Base-by-base conservation (phyloP, 176 grass and related monocot species). In the Oryza rufipogon region DNA sequence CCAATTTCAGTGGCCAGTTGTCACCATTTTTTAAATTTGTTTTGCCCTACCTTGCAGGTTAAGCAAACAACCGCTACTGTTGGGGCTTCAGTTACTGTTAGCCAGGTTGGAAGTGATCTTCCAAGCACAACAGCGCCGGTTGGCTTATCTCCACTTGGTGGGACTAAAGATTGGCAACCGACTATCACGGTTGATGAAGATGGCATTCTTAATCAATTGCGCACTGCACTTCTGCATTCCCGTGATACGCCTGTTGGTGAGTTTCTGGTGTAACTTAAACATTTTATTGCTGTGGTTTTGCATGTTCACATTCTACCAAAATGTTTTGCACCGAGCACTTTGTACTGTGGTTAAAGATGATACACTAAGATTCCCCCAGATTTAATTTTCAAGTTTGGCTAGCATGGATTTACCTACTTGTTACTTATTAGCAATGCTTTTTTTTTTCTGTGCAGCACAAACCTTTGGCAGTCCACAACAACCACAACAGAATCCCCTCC, bases 111-210 rank as follows among this genome's bases (percentile, higher is more conserved):
- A 90, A 92, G 89, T 3, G 91, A 95, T 66, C 76, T 74, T n/a
- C 75, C 82, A 51, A 89, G 70, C 83, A 85, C 83, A 25, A 32
- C 92, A 81, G 17, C 85, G 23, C 96, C 89, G 6, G 17, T 86
- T 68, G 75, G 84, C 64, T 85, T 93, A 67, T 98, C 91, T 76
- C 91, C 96, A 87, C 83, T 92, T 87, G 84, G 86, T 89, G 93
- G 91, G 66, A 49, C 79, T 69, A 90, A 86, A 84, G 90, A 95
- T 64, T 98, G 96, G 96, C 87, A 95, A 46, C 89, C 91, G 7
- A 95, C 91, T 80, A 74, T 98, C 54, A 88, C 89, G 6, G 56
- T 95, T 58, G 87, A 98, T 75, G 96, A 98, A 70, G 96, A 98
- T 92, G 91, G 69, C 17, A 73, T 98, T 82, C 93, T 98, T 83